Conservation (phyloP, 768 basidiomycete genomes). For the Candolleomyces aberdarensis region DNA sequence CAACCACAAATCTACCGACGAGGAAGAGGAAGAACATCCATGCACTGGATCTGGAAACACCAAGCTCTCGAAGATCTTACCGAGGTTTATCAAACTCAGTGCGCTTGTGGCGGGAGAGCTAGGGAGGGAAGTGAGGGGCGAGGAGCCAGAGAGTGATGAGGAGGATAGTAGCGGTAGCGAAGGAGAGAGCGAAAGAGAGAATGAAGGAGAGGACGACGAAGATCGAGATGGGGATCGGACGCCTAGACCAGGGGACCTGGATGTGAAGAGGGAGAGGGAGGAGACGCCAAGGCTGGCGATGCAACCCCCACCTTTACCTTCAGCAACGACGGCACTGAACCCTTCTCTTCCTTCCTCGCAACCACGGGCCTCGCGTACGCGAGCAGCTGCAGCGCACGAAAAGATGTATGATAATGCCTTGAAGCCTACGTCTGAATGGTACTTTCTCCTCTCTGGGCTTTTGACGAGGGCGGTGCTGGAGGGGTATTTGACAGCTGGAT, state of each 20-base stretch:
- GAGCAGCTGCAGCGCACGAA: constrained; percentile 7
- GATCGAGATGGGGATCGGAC: constrained; percentile 10
- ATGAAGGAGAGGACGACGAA: constrained; percentile 5
- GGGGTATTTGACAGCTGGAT: constrained; percentile 79
- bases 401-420: constrained; percentile 48
- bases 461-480: constrained; percentile 83
- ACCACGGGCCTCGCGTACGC: background rate
- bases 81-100: constrained; percentile 71
- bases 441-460: constrained; percentile 71
- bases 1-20: background rate
- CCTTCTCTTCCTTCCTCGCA: background rate
- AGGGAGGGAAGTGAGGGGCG: constrained; percentile 61
- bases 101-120: constrained; percentile 78
- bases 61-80: constrained; percentile 61
- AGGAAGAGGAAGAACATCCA: constrained; percentile 20
- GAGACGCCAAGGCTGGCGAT: background rate
- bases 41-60: constrained; percentile 54
- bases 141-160: constrained; percentile 13
- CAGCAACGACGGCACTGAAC: background rate
- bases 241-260: background rate
- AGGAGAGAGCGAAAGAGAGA: constrained; percentile 21
- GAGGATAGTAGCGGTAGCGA: constrained; percentile 17
- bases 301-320: background rate
- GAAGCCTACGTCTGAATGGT: constrained; percentile 76
- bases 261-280: background rate